Conservation (phyloP, 2,329 filamentous ascomycete species). For the Aspergillus aculeatus region DNA sequence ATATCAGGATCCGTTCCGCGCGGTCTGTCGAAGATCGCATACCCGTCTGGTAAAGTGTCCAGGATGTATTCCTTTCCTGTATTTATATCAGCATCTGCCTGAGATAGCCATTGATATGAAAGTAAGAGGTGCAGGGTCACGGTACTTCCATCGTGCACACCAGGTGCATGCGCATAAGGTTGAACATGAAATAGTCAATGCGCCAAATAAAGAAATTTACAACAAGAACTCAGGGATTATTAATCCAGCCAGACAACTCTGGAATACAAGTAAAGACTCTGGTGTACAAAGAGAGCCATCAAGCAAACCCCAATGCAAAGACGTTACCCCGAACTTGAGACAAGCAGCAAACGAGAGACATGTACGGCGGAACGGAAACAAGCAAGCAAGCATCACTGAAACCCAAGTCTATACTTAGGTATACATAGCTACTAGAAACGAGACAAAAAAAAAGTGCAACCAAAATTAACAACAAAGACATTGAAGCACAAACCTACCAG, state of each 20-base stretch:
- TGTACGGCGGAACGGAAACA: background rate
- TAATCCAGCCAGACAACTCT: too few relatives aligned
- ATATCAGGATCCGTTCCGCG: conserved; percentile 39
- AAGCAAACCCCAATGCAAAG: background rate
- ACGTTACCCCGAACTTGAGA: too few relatives aligned
- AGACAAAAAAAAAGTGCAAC: too few relatives aligned
- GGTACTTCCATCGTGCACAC: background rate
- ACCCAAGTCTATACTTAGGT: too few relatives aligned
- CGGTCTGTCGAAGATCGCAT: conserved; percentile 51
- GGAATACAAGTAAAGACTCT: too few relatives aligned
- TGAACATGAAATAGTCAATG: background rate
- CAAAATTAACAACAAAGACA: background rate
- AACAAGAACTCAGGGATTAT: background rate
- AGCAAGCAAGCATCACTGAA: background rate
- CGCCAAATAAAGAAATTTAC: background rate
- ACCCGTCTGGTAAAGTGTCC: conserved; percentile 55
- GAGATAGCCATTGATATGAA: background rate
- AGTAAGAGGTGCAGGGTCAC: background rate
- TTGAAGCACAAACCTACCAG: conserved; percentile 30
- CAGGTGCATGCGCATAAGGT: too few relatives aligned
- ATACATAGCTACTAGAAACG: too few relatives aligned
- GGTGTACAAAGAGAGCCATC: background rate
- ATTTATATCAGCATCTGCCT: background rate
- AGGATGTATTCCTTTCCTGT: conserved; percentile 51
- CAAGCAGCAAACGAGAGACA: background rate